phyloP scores from a whole-genome alignment of 179 eudicot genomes.

The Silene coronaria region DNA sequence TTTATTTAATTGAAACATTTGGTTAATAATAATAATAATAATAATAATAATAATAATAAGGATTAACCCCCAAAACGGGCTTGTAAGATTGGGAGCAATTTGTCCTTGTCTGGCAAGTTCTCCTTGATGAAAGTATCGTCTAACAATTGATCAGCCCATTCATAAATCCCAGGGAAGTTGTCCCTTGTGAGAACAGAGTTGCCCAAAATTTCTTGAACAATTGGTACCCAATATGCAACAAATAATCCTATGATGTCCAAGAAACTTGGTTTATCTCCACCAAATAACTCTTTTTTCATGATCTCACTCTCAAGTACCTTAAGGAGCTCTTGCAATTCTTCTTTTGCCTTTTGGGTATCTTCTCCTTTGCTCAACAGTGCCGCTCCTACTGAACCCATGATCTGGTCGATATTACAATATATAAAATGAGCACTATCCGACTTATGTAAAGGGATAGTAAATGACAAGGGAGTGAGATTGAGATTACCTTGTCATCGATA shows the following conservation, averaged over 20 bases:
- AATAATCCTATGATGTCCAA: constrained; percentile 18
- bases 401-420: not conserved
- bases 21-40: no score
- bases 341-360: constrained; percentile 9
- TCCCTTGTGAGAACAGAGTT: constrained; percentile 18
- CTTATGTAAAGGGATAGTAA: no score
- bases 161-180: constrained; percentile 9
- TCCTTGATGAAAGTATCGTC: no score
- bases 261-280: constrained; percentile 19
- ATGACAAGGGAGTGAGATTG: no score
- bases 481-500: constrained; percentile 18
- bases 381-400: not conserved
- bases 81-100: no score
- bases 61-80: no score
- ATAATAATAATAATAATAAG: no score
- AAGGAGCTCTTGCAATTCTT: constrained; percentile 14
- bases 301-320: constrained; percentile 16
- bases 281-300: constrained; percentile 11
- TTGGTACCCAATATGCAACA: constrained; percentile 20
- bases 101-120: no score
- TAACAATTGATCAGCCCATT: constrained; percentile 15
- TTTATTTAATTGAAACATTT: no score
- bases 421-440: no score
- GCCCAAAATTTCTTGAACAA: constrained; percentile 12
- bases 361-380: constrained; percentile 9